Percentiles rank a stretch among this genome's conserved stretches.
These are phyloP conservation scores for Pythium phragmiticola DNA, from an alignment of 352 stramenopile genomes.

Conservation along the genomic window DNA sequence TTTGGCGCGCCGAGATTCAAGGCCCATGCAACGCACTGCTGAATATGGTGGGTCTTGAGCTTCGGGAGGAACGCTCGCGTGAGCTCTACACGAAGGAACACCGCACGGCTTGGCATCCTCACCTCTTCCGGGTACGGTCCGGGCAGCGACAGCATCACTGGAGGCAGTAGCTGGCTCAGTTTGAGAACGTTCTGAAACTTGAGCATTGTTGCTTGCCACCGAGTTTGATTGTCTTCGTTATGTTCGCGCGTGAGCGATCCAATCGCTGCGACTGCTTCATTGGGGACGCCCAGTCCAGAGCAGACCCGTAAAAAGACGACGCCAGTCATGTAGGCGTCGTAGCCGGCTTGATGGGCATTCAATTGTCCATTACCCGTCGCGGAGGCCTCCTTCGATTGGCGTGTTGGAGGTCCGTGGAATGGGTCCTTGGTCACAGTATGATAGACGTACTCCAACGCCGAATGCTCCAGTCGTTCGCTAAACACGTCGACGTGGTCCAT, in stretches of 20 bases:
- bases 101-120: slow-evolving; percentile 44
- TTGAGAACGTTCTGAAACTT: slow-evolving; percentile 37
- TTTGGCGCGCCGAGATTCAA: slow-evolving; percentile 34
- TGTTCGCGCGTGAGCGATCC: slow-evolving; percentile 1
- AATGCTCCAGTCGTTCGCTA: slow-evolving; percentile 54
- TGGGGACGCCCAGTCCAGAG: slow-evolving; percentile 52
- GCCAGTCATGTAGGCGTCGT: slow-evolving; percentile 81
- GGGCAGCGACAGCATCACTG: slow-evolving; percentile 12
- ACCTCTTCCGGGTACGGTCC: slow-evolving; percentile 14
- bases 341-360: slow-evolving; percentile 63
- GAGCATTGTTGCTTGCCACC: slow-evolving; percentile 34
- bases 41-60: slow-evolving; percentile 74
- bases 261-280: slow-evolving; percentile 47
- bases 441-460: slow-evolving; percentile 64
- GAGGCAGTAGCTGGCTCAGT: slow-evolving; percentile 64
- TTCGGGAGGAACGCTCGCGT: slow-evolving; percentile 41
- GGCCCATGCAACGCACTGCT: slow-evolving; percentile 60
- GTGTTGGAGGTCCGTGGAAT: slow-evolving; percentile 56
- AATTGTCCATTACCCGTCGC: not conserved
- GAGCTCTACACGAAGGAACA: slow-evolving; percentile 55
- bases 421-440: slow-evolving; percentile 55
- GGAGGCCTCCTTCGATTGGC: not conserved
- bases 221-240: not conserved
- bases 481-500: slow-evolving; percentile 69
- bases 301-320: slow-evolving; percentile 72